Percentiles rank a stretch among this genome's conserved stretches.
Conservation (phyloP, 129 eudicot species). For the Ambrosia artemisiifolia region DNA sequence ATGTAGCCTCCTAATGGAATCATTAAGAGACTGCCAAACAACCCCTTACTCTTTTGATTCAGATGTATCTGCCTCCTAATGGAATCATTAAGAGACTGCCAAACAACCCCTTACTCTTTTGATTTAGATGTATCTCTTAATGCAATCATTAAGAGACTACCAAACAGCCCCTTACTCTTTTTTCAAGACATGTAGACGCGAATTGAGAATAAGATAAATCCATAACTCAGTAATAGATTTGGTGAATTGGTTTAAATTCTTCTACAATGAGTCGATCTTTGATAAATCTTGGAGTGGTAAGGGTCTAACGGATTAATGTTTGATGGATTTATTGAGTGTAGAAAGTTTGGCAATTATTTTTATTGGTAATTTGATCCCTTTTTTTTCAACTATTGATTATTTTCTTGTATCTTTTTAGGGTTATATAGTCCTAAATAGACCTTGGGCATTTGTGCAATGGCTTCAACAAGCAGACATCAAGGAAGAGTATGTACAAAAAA, state of each 20-base stretch:
- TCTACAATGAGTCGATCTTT: not conserved
- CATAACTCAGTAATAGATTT: not conserved
- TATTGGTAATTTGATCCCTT: not conserved
- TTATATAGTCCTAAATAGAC: conserved; percentile 93
- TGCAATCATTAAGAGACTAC: no score
- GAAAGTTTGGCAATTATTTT: not conserved
- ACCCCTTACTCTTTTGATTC: no score
- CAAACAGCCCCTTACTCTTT: no score
- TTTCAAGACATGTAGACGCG: not conserved
- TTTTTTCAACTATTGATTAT: not conserved
- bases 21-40: no score
- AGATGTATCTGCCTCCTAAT: no score
- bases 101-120: no score
- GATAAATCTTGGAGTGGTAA: not conserved
- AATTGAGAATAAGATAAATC: not conserved
- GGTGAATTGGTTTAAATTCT: not conserved
- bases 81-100: no score
- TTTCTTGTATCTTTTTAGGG: conserved; percentile 57
- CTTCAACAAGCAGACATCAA: conserved; percentile 84
- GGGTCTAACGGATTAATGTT: not conserved
- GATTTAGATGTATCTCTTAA: no score
- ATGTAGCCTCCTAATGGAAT: no score
- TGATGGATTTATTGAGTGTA: not conserved
- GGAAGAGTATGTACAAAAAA: conserved; percentile 74
- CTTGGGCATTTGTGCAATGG: conserved; percentile 99